Evolutionary conservation across 352 stramenopile genomes (phyloP).

Genomic region (Phytophthora niederhauseri): DNA sequence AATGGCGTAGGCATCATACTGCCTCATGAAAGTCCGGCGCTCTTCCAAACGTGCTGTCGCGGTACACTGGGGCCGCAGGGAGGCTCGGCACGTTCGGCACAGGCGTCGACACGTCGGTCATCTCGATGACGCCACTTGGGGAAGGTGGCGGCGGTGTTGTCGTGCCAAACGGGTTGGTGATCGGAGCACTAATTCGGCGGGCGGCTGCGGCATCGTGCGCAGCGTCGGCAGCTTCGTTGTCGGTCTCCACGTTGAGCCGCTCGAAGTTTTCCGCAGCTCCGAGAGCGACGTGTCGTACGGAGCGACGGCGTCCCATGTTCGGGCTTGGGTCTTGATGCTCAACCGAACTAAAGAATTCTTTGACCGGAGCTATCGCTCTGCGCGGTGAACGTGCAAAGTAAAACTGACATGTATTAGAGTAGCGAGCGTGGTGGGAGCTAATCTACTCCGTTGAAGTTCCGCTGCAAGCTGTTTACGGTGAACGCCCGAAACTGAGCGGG

Average conservation of each 20-base stretch:
- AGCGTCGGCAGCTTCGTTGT: conserved; percentile 10
- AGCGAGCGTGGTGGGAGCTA: background rate
- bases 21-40: background rate
- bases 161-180: background rate
- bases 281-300: conserved; percentile 12
- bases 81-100: background rate
- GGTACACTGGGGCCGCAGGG: background rate
- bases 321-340: background rate
- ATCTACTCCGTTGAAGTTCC: background rate
- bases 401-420: background rate
- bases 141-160: background rate
- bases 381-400: background rate
- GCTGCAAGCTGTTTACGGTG: background rate
- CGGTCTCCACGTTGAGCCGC: conserved; percentile 5
- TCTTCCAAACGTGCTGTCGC: background rate
- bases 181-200: background rate
- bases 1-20: background rate
- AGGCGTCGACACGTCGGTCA: background rate
- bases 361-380: conserved; percentile 7
- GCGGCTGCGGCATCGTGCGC: background rate
- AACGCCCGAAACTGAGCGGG: background rate
- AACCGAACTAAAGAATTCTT: conserved; percentile 18
- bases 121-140: background rate
- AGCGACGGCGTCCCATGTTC: background rate
- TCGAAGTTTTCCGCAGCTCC: conserved; percentile 14